A percentile compares a stretch with the other conserved stretches of the same genome.
Evolutionary conservation across 371 early-diverging fungal species (phyloP).

Genomic region (Basidiobolus meristosporus): DNA sequence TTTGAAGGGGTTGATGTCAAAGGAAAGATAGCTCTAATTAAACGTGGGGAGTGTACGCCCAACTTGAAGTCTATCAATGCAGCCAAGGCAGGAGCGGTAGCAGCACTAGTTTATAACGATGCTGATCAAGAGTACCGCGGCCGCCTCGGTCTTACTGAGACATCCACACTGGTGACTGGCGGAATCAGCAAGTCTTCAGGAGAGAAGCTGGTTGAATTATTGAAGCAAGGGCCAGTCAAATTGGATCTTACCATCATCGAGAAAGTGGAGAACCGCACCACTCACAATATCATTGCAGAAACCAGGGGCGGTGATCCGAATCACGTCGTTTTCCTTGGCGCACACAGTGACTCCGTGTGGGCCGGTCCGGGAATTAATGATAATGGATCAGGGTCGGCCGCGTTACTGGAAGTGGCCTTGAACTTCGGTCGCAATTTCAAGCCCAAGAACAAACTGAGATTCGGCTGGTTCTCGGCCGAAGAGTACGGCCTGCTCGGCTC

Average conservation of each 20-base stretch:
- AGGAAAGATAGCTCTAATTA: constrained; percentile 30
- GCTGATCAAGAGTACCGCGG: too few relatives aligned
- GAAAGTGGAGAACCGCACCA: too few relatives aligned
- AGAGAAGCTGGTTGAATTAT: too few relatives aligned
- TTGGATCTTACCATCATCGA: too few relatives aligned
- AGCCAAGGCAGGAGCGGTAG: constrained; percentile 36
- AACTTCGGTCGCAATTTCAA: constrained; percentile 15
- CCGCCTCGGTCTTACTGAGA: too few relatives aligned
- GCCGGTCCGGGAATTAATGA: constrained; percentile 49
- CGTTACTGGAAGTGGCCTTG: constrained; percentile 38
- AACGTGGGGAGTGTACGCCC: constrained; percentile 35
- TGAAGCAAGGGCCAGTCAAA: too few relatives aligned
- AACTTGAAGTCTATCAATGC: constrained; percentile 23
- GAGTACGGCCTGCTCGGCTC: constrained; percentile 59
- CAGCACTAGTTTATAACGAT: constrained; percentile 23
- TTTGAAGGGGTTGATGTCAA: too few relatives aligned
- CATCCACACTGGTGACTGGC: too few relatives aligned
- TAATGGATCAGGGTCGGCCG: constrained; percentile 45
- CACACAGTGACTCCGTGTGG: constrained; percentile 32
- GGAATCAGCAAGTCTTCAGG: too few relatives aligned
- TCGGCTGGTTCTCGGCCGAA: constrained; percentile 64
- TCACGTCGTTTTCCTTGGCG: constrained; percentile 11
- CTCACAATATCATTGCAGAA: too few relatives aligned
- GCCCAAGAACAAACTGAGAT: constrained; percentile 16
- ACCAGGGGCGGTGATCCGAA: too few relatives aligned